phyloP scores from a whole-genome alignment of 2,329 filamentous ascomycete species.

The Biscogniauxia marginata region DNA sequence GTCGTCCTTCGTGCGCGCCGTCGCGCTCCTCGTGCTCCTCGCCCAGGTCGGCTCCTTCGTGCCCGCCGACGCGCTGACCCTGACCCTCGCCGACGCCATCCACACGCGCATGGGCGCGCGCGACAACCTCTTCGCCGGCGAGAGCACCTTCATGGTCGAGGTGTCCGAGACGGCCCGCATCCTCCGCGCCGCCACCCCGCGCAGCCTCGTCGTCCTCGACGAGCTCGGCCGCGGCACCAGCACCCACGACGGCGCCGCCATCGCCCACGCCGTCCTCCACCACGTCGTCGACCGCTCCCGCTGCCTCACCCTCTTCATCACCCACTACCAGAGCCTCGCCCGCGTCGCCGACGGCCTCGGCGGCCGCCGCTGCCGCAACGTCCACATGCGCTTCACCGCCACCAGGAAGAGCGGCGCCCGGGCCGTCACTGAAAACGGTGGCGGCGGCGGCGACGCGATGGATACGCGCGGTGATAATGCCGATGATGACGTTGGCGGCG shows the following conservation, averaged over 20 bases:
- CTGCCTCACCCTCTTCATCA: slow-evolving; percentile 85
- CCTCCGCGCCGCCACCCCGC: slow-evolving; percentile 75
- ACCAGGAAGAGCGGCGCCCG: slow-evolving; percentile 18
- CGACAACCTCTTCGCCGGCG: slow-evolving; percentile 90
- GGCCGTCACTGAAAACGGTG: background rate
- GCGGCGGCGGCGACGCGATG: slow-evolving; percentile 5
- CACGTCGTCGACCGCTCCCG: slow-evolving; percentile 77
- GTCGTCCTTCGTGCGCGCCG: slow-evolving; percentile 91
- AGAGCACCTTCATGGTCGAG: slow-evolving; percentile 99
- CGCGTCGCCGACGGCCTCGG: slow-evolving; percentile 67
- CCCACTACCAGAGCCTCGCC: slow-evolving; percentile 80
- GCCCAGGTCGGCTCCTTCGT: slow-evolving; percentile 95
- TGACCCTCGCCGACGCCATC: slow-evolving; percentile 87
- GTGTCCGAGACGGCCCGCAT: slow-evolving; percentile 97
- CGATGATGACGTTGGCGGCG: slow-evolving; percentile 43
- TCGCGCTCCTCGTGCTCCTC: slow-evolving; percentile 89
- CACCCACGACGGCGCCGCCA: slow-evolving; percentile 84
- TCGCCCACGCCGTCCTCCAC: slow-evolving; percentile 84
- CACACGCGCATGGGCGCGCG: background rate
- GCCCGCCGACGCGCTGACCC: slow-evolving; percentile 68
- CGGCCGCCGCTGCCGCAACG: slow-evolving; percentile 68
- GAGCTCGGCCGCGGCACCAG: slow-evolving; percentile 95
- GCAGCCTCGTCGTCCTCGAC: slow-evolving; percentile 96
- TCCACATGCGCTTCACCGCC: slow-evolving; percentile 86
- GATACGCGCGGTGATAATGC: slow-evolving; percentile 29